Evolutionary conservation across 768 basidiomycete genomes (phyloP).

Genomic region (Boletus reticulatus): DNA sequence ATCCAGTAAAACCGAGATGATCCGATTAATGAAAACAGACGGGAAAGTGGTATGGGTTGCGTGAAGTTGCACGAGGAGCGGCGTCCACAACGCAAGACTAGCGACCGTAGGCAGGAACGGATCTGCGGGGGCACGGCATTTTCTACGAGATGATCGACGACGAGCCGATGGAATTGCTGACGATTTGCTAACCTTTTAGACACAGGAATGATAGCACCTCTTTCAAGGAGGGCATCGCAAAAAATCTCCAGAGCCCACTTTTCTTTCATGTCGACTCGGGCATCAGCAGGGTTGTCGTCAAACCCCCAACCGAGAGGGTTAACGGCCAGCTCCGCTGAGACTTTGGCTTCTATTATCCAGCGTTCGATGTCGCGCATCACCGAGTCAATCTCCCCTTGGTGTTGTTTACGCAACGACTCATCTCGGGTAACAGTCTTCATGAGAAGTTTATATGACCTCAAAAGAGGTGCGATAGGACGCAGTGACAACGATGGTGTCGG

Average conservation of each 20-base stretch:
- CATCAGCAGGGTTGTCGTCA: slow-evolving; percentile 25
- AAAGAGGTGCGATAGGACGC: slow-evolving; percentile 60
- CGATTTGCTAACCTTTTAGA: slow-evolving; percentile 67
- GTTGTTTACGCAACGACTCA: slow-evolving; percentile 50
- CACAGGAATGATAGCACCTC: slow-evolving; percentile 76
- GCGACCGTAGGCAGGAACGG: slow-evolving; percentile 48
- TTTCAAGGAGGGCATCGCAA: slow-evolving; percentile 62
- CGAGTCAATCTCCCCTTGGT: slow-evolving; percentile 48
- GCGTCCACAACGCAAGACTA: slow-evolving; percentile 63
- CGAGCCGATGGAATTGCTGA: background rate
- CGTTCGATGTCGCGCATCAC: slow-evolving; percentile 65
- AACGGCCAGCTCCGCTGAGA: slow-evolving; percentile 52
- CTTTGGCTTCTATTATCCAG: slow-evolving; percentile 74
- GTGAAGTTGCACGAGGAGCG: slow-evolving; percentile 58
- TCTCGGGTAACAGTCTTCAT: slow-evolving; percentile 65
- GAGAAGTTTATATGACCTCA: slow-evolving; percentile 73
- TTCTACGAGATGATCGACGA: slow-evolving; percentile 42
- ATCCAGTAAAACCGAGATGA: slow-evolving; percentile 38
- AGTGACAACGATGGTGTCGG: slow-evolving; percentile 35
- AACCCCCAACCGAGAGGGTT: slow-evolving; percentile 48
- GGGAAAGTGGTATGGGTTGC: slow-evolving; percentile 56
- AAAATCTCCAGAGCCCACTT: slow-evolving; percentile 67
- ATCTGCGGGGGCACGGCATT: slow-evolving; percentile 44
- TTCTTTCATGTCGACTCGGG: slow-evolving; percentile 53
- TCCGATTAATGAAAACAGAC: slow-evolving; percentile 43